Evolutionary conservation across 345 rosid genomes (phyloP).

Genomic region (Brassica carinata): DNA sequence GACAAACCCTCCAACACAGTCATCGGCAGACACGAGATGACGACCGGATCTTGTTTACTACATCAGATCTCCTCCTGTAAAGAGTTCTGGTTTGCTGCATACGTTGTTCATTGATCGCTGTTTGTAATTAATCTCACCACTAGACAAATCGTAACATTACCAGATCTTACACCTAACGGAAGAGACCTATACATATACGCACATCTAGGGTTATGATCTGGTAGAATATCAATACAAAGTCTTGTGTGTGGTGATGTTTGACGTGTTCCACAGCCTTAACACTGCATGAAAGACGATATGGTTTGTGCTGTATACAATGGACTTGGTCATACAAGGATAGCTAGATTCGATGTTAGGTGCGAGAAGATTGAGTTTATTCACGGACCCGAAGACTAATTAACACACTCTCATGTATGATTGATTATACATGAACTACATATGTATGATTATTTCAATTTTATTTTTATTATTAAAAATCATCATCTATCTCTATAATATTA

Average conservation of each 20-base stretch:
- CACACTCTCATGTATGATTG: background rate
- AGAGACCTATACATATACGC: background rate
- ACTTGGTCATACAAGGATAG: background rate
- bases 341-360: slow-evolving; percentile 3
- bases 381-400: background rate
- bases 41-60: background rate
- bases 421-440: background rate
- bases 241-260: too few relatives aligned
- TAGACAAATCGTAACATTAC: background rate
- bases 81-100: background rate
- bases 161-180: background rate
- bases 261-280: background rate
- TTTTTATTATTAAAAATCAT: background rate
- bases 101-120: background rate
- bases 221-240: too few relatives aligned
- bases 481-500: too few relatives aligned
- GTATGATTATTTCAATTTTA: background rate
- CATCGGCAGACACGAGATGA: background rate
- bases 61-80: background rate
- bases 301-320: background rate
- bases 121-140: background rate
- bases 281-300: background rate
- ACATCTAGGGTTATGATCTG: background rate
- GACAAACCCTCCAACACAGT: background rate
- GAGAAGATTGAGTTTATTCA: slow-evolving; percentile 2